Evolutionary conservation across 352 stramenopile genomes (phyloP), one percentile per base, ranked within the genome.

Genomic region (Phytophthora europaea): DNA sequence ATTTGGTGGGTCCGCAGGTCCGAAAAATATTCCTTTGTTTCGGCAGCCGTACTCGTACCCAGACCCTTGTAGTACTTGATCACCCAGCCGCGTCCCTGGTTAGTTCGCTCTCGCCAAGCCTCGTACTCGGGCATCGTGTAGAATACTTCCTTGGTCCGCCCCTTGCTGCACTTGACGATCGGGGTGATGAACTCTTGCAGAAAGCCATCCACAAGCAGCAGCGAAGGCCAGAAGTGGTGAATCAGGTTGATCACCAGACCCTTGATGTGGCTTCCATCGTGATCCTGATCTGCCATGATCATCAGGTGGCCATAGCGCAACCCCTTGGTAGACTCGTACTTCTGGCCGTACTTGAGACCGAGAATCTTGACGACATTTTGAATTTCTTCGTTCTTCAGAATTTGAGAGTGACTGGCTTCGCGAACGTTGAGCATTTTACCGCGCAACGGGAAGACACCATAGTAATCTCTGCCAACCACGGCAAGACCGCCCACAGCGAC

Each of bases 1-100:
- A 98, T 97, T 63, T 98, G 87, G 66, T 99, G 97, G 13, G 91
- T 93, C 58, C 92, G 78, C 55, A 99, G 88, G 59, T 98, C 93
- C 12, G 92, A 92, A 63, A 99, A 99, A 76, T 99, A 99, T 64
- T 98, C 96, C 73, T 99, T 99, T 6, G 97, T 98, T 76, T 99
- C 98, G 22, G 94, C 81, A 23, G 94, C 78, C 15, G 97, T 99
- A 83, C 94, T 99, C n/a, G 98, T 99, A 88, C 98, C 98, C 23
- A 99, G 89, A 97, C 98, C 98, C 91, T 99, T 99, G 85, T 99
- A 99, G 82, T 99, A 99, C 91, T 99, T 99, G 65, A 99, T 97
- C 34, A 91, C 91, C 92, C 95, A 99, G 28, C 95, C 93, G 59
- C 94, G 97, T 23, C 97, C 89, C 58, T 98, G 90, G 65, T 97